Evolutionary conservation across 345 rosid species (phyloP).

Genomic region (Salix caprea): DNA sequence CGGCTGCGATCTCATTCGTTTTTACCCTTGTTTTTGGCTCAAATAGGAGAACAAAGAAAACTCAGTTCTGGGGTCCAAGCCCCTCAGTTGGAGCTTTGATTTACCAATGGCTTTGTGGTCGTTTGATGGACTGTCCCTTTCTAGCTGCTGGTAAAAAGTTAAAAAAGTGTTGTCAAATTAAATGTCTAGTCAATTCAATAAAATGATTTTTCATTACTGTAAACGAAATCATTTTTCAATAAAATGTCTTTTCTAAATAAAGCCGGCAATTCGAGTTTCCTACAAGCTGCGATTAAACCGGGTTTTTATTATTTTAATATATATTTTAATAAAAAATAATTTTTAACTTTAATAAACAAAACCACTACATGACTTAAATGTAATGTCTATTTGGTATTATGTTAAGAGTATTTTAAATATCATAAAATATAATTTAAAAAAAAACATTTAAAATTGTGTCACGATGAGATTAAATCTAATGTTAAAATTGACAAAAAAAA

Average conservation of each 20-base stretch:
- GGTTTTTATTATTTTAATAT: no score
- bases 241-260: not conserved
- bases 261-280: no score
- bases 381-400: no score
- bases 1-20: conserved; percentile 23
- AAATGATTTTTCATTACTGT: not conserved
- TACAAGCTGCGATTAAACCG: no score
- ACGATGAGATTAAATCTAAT: no score
- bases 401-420: no score
- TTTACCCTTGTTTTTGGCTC: not conserved
- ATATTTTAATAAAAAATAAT: no score
- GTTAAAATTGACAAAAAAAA: no score
- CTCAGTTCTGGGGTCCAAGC: not conserved
- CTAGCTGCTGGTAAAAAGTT: not conserved
- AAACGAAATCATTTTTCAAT: not conserved
- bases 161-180: not conserved
- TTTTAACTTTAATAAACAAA: no score
- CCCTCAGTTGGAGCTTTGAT: not conserved
- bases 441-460: no score
- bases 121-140: conserved; percentile 1
- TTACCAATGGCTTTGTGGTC: conserved; percentile 12
- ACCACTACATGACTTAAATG: no score
- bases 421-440: no score
- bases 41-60: not conserved
- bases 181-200: not conserved